phyloP scores from a whole-genome alignment of 352 stramenopile genomes.

The Peronospora farinosa region DNA sequence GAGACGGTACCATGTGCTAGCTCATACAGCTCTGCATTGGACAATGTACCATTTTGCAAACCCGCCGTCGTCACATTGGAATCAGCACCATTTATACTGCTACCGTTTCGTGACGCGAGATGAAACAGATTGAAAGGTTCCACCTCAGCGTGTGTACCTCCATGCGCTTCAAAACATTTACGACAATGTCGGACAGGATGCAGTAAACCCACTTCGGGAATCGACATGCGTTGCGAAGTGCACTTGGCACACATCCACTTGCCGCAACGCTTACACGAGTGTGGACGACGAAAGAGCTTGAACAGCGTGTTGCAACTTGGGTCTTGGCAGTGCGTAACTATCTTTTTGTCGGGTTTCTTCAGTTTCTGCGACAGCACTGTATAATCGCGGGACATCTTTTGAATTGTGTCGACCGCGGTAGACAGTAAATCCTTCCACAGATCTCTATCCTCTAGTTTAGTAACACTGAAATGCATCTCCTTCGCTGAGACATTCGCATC shows the following conservation, averaged over 20 bases:
- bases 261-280: constrained; percentile 79
- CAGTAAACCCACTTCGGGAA: constrained; percentile 73
- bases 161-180: constrained; percentile 63
- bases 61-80: constrained; percentile 8
- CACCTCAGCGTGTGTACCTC: constrained; percentile 53
- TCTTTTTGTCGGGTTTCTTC: constrained; percentile 84
- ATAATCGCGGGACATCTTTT: constrained; percentile 66
- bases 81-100: constrained; percentile 6
- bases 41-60: constrained; percentile 29
- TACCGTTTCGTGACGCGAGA: constrained; percentile 8
- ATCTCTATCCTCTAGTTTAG: constrained; percentile 78
- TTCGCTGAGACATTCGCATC: constrained; percentile 45
- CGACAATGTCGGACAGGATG: constrained; percentile 76
- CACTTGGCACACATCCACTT: constrained; percentile 85
- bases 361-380: constrained; percentile 51
- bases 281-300: constrained; percentile 76
- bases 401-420: constrained; percentile 50
- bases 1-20: constrained; percentile 74
- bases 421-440: constrained; percentile 71
- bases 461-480: constrained; percentile 81
- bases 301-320: constrained; percentile 58
- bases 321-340: constrained; percentile 71
- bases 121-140: constrained; percentile 69
- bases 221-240: constrained; percentile 69
- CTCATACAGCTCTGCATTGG: constrained; percentile 77